Percentiles rank a stretch among this genome's conserved stretches.
These are phyloP conservation scores for Plasmodium gaboni DNA, from an alignment of 169 alveolate genomes.

Conservation along the genomic window DNA sequence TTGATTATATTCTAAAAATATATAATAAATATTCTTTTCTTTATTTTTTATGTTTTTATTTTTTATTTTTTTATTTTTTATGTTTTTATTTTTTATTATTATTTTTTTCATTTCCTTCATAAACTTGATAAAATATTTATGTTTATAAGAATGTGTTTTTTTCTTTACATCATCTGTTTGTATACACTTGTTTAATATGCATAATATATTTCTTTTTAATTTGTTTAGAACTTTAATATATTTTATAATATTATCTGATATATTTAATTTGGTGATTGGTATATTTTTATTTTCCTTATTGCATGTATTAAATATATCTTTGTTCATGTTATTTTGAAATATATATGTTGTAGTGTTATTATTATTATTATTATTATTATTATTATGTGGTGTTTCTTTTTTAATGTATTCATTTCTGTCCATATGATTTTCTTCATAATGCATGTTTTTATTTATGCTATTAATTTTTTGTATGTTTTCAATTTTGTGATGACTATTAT, in stretches of 20 bases:
- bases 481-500: not conserved
- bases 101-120: constrained; percentile 6
- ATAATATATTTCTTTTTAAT: constrained; percentile 28
- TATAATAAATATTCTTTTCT: constrained; percentile 12
- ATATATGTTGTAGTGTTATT: not conserved
- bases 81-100: too few relatives aligned
- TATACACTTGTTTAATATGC: not conserved
- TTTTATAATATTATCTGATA: constrained; percentile 17
- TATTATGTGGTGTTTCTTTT: not conserved
- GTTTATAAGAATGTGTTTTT: not conserved
- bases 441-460: too few relatives aligned
- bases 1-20: constrained; percentile 1
- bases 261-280: not conserved
- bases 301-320: not conserved
- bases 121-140: constrained; percentile 16
- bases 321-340: not conserved
- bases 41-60: not conserved
- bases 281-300: not conserved
- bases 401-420: too few relatives aligned
- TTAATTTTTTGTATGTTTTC: not conserved
- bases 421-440: too few relatives aligned
- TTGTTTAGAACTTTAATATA: constrained; percentile 4
- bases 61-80: too few relatives aligned
- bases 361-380: not conserved
- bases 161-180: not conserved